Percentiles rank a stretch among this genome's conserved stretches.
Conservation (phyloP, 1,284 basidiomycete species). For the Meira miltonrushii region DNA sequence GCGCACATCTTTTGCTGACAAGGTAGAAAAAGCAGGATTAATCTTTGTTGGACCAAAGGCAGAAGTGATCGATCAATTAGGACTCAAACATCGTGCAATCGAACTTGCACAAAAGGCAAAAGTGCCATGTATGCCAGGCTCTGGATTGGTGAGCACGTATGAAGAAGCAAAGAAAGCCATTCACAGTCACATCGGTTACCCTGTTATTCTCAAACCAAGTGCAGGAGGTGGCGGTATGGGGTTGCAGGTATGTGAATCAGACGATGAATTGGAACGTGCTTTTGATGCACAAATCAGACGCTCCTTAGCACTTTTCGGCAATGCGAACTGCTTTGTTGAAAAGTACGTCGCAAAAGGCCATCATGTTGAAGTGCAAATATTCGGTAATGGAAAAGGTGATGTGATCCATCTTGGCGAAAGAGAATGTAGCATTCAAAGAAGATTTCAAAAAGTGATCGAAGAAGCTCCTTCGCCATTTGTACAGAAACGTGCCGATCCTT, state of each 20-base stretch:
- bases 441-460: constrained; percentile 71
- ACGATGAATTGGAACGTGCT: constrained; percentile 54
- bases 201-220: constrained; percentile 68
- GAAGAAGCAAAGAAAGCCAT: constrained; percentile 57
- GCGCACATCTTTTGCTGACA: constrained; percentile 27
- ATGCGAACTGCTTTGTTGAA: constrained; percentile 63
- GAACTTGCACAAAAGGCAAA: constrained; percentile 58
- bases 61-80: constrained; percentile 60
- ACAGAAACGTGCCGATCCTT: constrained; percentile 6
- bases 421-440: constrained; percentile 61
- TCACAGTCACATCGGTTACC: constrained; percentile 56
- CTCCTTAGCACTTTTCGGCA: constrained; percentile 56
- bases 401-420: constrained; percentile 67
- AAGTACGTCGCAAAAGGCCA: constrained; percentile 58
- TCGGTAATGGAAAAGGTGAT: constrained; percentile 61
- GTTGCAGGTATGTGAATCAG: constrained; percentile 60
- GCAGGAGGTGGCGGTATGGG: constrained; percentile 71
- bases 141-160: constrained; percentile 52
- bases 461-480: constrained; percentile 63
- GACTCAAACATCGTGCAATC: constrained; percentile 64
- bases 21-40: constrained; percentile 59
- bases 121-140: constrained; percentile 62
- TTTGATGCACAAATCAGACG: constrained; percentile 54
- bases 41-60: constrained; percentile 63
- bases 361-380: constrained; percentile 63